Evolutionary conservation across 139 green algal genomes (phyloP), one percentile per base, ranked within the genome.

Genomic region (Picochlorum sp.): DNA sequence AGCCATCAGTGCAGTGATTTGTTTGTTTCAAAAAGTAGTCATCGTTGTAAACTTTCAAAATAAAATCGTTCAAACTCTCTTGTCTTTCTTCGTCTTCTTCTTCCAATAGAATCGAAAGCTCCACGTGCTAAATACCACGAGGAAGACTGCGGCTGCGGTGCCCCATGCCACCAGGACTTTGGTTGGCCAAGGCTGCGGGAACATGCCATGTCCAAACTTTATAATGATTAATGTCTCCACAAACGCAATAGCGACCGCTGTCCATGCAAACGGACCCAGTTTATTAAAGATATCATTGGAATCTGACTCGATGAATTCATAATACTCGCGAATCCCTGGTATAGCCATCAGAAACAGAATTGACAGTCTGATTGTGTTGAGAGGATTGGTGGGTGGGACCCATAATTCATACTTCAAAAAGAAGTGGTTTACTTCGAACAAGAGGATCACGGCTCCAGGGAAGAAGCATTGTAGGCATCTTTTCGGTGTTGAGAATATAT

Each of bases 391-490:
- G 49, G 90, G 88, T 10, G 90, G 89, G 4, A 97, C 65, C 90
- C 88, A 96, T 24, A 96, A 81, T 16, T 86, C 61, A 59, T 77
- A 88, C 76, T 97, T 97, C n/a, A 97, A 76, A 73, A 96, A 97
- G 75, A 97, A 97, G n/a, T 81, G 73, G 56, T 95, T 92, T 15
- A 97, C 62, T 66, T 96, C 83, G 10, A 88, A 76, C 14, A 72
- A 47, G 15, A 79, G 66, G 9, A 73, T 47, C 20, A 72, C 41
- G 10, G 49, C 26, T 13, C 13, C 38, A 37, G 66, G 66, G 47
- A 73, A 69, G 21, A 66, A 41, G 51, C 69, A 75, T 63, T 75
- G 76, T 28, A 91, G 18, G 66, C 73, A 84, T 26, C 85, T 75
- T 46, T 77, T 80, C 6, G 85, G 85, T 21, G 62, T 72, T 49